Evolutionary conservation across 2,329 filamentous ascomycete genomes (phyloP), one percentile per base, ranked within the genome.

Genomic region (Cladosporium sp.): DNA sequence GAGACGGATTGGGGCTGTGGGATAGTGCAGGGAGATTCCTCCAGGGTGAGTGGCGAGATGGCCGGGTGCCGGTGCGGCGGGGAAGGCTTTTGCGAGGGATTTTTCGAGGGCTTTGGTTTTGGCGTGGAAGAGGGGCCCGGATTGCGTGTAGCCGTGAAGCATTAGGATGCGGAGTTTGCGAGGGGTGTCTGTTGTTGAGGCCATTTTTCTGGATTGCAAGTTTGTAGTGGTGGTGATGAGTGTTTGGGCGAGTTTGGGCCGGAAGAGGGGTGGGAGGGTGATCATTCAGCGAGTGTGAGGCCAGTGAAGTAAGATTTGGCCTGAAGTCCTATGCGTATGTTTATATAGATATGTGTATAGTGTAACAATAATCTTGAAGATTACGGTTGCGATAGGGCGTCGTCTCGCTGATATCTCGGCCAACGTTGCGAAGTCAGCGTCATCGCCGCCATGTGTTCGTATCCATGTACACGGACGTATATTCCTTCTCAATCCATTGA

Each of bases 31-130:
- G 17, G 75, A 66, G 15, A 77, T 67, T 35, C 70, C 70, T 22
- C 75, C 77, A 1, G 73, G 71, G 57, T 68, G 70, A 1, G 62
- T 36, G 34, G 62, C 60, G 6, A 73, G 62, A 52, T 67, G 65
- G 32, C 70, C 69, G 1, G 83, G 71, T 64, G 78, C 77, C 56
- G 82, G 75, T 44, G 86, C 81, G 1, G 81, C 74, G 12, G 84
- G 81, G 61, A 97, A 88, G 34, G 84, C 77, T 70, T 96, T 96
- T 60, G 79, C 74, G 58, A 97, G 82, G 55, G 87, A 78, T 74
- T 97, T 97, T 66, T 92, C 85, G 1, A 97, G 80, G 12, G 91
- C 91, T 72, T 91, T 89, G 48, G 90, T 95, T 77, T 97, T 97
- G 72, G 87, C 83, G 71, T 85, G 87, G 82, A 97, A 97, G 62